These are phyloP conservation scores for Paraglomus brasilianum DNA, from an alignment of 192 early-diverging fungal genomes.

Conservation along the genomic window DNA sequence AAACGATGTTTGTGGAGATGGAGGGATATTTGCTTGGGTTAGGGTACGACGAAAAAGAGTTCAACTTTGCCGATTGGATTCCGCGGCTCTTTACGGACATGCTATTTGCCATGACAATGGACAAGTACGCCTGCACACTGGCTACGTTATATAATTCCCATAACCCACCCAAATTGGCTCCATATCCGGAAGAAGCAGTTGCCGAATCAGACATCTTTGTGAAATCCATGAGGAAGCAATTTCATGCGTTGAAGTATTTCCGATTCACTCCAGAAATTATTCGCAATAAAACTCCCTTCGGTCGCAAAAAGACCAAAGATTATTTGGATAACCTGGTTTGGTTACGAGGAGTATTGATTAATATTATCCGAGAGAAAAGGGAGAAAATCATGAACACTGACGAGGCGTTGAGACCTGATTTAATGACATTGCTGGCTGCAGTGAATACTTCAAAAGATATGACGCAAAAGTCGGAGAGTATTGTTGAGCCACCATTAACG, in stretches of 20 bases:
- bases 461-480: background rate
- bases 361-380: background rate
- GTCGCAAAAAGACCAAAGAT: background rate
- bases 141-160: background rate
- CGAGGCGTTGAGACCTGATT: background rate
- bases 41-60: background rate
- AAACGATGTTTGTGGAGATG: too few relatives aligned
- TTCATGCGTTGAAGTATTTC: background rate
- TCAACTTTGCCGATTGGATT: conserved; percentile 7
- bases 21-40: too few relatives aligned
- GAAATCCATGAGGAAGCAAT: background rate
- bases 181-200: background rate
- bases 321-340: background rate
- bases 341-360: too few relatives aligned
- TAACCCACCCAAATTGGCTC: background rate
- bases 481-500: background rate
- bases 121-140: background rate
- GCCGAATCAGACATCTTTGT: background rate
- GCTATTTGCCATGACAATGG: background rate
- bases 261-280: background rate
- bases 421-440: background rate
- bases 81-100: background rate
- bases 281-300: background rate
- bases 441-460: conserved; percentile 1
- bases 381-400: background rate